phyloP scores from a whole-genome alignment of 2,329 filamentous ascomycete species.

The Fusarium sp. region DNA sequence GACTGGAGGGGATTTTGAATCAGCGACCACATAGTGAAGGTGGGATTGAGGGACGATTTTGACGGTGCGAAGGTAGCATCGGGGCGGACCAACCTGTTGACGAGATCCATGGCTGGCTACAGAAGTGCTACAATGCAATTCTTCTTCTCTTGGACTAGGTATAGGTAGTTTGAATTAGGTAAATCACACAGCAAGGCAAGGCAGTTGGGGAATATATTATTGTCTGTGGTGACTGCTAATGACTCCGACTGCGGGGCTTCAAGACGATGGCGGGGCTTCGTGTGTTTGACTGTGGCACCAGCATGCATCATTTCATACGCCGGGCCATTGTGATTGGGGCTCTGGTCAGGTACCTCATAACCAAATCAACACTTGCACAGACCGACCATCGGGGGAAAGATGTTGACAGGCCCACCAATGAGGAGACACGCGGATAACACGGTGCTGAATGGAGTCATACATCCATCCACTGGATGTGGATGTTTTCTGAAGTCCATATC shows the following conservation, averaged over 20 bases:
- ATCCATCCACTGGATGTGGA: background rate
- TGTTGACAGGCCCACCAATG: conserved; percentile 34
- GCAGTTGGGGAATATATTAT: conserved; percentile 39
- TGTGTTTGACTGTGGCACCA: conserved; percentile 23
- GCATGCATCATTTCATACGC: background rate
- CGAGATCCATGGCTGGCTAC: conserved; percentile 59
- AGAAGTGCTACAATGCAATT: conserved; percentile 6
- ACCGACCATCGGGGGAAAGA: conserved; percentile 17
- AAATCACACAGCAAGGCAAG: conserved; percentile 8
- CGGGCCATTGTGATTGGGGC: conserved; percentile 26
- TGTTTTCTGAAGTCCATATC: background rate
- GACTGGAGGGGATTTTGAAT: conserved; percentile 59
- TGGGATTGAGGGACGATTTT: background rate
- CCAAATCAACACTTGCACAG: conserved; percentile 6
- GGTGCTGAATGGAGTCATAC: conserved; percentile 15
- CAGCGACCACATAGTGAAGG: conserved; percentile 22
- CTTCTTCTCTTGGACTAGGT: background rate
- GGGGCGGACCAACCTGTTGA: conserved; percentile 59
- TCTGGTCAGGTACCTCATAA: conserved; percentile 29
- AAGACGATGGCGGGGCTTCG: conserved; percentile 40
- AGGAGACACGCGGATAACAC: conserved; percentile 31
- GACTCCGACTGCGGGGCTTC: conserved; percentile 44
- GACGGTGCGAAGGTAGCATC: background rate
- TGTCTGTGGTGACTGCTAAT: conserved; percentile 34
- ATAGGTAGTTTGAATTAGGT: conserved; percentile 19